Conservation (phyloP, 176 grass and related monocot genomes). For the Cocos nucifera region DNA sequence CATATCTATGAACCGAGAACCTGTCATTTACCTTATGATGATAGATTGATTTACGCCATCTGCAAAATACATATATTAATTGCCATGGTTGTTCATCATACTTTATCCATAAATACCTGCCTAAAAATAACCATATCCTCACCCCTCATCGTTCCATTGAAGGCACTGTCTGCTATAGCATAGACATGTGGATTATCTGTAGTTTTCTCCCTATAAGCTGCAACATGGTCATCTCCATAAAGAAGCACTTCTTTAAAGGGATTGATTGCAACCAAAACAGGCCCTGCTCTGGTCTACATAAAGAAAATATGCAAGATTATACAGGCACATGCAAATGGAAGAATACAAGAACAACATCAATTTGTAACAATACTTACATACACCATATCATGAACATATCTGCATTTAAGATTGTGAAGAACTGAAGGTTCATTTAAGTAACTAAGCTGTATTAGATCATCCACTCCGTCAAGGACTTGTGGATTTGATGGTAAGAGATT, state of each 20-base stretch:
- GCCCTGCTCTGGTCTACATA: constrained; percentile 92
- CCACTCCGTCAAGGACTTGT: constrained; percentile 95
- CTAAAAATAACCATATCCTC: background rate
- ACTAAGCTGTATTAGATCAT: constrained; percentile 97
- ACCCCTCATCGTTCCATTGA: constrained; percentile 95
- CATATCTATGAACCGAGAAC: too few relatives aligned
- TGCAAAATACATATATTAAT: constrained; percentile 32
- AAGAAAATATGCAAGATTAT: constrained; percentile 14
- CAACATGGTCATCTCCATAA: constrained; percentile 75
- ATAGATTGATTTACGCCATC: constrained; percentile 99
- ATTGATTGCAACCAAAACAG: constrained; percentile 92
- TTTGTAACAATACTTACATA: constrained; percentile 61
- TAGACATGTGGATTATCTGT: constrained; percentile 88
- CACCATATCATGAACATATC: constrained; percentile 79
- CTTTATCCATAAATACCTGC: constrained; percentile 15
- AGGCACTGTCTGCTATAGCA: constrained; percentile 86
- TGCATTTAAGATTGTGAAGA: constrained; percentile 78
- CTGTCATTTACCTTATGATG: constrained; percentile 61
- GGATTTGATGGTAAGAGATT: constrained; percentile 82
- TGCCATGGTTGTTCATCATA: background rate
- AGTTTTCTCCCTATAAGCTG: constrained; percentile 70
- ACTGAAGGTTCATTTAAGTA: constrained; percentile 97
- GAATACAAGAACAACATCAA: constrained; percentile 2
- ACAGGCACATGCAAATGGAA: too few relatives aligned
- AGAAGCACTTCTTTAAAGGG: constrained; percentile 91